phyloP scores from a whole-genome alignment of 768 basidiomycete genomes.

The Kwoniella shandongensis region DNA sequence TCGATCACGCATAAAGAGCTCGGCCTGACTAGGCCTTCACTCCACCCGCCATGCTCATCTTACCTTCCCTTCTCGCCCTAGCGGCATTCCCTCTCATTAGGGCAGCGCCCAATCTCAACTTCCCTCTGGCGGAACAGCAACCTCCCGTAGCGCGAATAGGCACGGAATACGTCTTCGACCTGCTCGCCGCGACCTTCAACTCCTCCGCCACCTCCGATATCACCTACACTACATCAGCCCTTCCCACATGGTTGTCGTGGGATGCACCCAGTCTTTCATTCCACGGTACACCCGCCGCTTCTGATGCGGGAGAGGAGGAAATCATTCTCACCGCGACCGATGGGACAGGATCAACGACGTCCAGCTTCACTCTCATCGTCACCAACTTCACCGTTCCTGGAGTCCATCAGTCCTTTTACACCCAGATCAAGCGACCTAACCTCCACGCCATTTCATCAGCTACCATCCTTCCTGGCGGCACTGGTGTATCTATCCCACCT shows the following conservation, averaged over 20 bases:
- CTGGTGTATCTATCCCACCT: slow-evolving; percentile 70
- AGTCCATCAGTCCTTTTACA: slow-evolving; percentile 64
- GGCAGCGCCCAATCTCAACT: slow-evolving; percentile 56
- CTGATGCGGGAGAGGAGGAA: slow-evolving; percentile 65
- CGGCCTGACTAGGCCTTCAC: slow-evolving; percentile 6
- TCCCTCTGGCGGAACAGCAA: slow-evolving; percentile 69
- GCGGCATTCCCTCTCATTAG: slow-evolving; percentile 14
- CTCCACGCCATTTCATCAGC: slow-evolving; percentile 54
- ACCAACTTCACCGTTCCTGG: slow-evolving; percentile 59
- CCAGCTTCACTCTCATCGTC: slow-evolving; percentile 44
- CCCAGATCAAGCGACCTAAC: slow-evolving; percentile 70
- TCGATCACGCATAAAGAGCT: background rate
- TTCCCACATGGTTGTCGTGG: slow-evolving; percentile 79
- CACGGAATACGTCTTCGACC: slow-evolving; percentile 67
- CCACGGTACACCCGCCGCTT: slow-evolving; percentile 64
- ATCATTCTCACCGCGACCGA: slow-evolving; percentile 65
- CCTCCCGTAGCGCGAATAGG: slow-evolving; percentile 73
- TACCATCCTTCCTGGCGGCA: slow-evolving; percentile 41
- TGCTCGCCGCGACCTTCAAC: slow-evolving; percentile 67
- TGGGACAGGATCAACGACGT: slow-evolving; percentile 54
- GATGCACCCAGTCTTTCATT: slow-evolving; percentile 65
- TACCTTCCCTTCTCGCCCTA: slow-evolving; percentile 26
- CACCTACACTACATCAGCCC: slow-evolving; percentile 60
- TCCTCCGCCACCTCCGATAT: slow-evolving; percentile 53
- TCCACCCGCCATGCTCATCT: slow-evolving; percentile 17